Conservation (phyloP, 345 rosid species). For the Euphorbia peplus region DNA sequence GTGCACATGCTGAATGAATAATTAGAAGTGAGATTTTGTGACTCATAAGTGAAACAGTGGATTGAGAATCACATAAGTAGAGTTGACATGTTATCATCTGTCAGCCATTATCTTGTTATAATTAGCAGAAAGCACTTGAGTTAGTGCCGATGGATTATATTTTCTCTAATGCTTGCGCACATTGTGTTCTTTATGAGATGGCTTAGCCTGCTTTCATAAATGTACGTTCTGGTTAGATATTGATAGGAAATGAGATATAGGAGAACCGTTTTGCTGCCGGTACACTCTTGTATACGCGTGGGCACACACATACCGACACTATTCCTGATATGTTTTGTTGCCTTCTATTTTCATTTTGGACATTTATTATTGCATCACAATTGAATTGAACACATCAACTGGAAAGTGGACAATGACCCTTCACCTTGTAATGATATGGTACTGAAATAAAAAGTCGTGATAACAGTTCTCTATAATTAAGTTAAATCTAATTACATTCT, state of each 20-base stretch:
- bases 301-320: no score
- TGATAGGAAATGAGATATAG: background rate
- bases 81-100: background rate
- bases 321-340: background rate
- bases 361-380: background rate
- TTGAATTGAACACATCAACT: background rate
- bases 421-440: background rate
- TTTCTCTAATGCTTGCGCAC: background rate
- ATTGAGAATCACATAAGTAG: background rate
- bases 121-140: background rate
- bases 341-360: conserved; percentile 4
- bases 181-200: background rate
- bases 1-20: conserved; percentile 2
- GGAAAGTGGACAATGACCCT: background rate
- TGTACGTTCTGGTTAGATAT: background rate
- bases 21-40: background rate
- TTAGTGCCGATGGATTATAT: background rate
- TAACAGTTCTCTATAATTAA: background rate
- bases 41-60: background rate
- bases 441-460: background rate
- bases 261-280: background rate
- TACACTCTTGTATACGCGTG: background rate
- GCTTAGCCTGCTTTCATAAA: background rate
- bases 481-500: background rate
- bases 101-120: background rate